Conservation (phyloP, 2,329 filamentous ascomycete genomes). For the Neonectria hederae region DNA sequence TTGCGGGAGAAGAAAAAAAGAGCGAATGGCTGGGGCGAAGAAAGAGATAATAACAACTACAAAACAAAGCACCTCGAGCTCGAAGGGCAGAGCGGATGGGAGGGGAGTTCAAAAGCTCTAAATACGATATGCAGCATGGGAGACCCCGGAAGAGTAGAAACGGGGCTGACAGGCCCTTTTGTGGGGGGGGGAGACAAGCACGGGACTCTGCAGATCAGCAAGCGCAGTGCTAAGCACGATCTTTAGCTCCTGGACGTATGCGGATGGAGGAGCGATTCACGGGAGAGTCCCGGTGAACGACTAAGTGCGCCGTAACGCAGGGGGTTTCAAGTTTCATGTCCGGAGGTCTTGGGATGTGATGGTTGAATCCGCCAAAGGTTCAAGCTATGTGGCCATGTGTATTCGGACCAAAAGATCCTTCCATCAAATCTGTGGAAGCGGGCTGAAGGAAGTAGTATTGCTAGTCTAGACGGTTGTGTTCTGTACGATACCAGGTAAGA, state of each 20-base stretch:
- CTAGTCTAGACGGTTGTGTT: too few relatives aligned
- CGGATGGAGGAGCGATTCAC: background rate
- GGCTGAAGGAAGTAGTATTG: background rate
- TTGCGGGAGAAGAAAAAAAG: background rate
- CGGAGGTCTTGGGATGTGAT: background rate
- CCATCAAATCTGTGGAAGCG: background rate
- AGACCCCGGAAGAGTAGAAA: background rate
- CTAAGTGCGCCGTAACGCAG: background rate
- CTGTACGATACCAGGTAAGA: background rate
- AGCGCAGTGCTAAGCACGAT: background rate
- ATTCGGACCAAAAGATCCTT: background rate
- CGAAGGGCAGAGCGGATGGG: background rate
- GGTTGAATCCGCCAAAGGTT: background rate
- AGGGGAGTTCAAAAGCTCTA: background rate
- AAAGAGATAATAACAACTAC: background rate
- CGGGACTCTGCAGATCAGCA: background rate
- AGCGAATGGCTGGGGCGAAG: background rate
- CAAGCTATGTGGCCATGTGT: background rate
- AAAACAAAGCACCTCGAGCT: background rate
- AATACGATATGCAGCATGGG: background rate
- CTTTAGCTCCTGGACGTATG: background rate
- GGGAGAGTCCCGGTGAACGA: background rate
- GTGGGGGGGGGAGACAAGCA: conserved; percentile 3
- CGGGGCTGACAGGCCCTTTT: conserved; percentile 3
- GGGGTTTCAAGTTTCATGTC: background rate